phyloP scores from a whole-genome alignment of 345 rosid species.

The Bruguiera sexangula region DNA sequence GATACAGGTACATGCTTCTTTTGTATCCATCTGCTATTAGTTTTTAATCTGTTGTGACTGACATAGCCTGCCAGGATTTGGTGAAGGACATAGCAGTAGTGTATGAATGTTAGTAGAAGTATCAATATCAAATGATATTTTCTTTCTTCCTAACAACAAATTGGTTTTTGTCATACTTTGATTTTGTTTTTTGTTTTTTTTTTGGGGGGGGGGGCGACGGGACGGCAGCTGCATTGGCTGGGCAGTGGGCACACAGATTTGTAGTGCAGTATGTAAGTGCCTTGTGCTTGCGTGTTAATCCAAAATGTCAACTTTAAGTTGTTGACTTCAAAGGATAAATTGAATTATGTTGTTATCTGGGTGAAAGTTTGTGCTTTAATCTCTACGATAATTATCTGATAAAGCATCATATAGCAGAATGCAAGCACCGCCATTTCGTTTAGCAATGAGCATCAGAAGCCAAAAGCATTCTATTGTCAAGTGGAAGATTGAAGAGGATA shows the following conservation, averaged over 20 bases:
- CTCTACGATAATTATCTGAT: too few species aligned
- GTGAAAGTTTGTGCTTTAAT: too few species aligned
- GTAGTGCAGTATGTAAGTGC: background rate
- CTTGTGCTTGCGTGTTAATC: background rate
- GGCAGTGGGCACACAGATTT: background rate
- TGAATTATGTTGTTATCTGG: too few species aligned
- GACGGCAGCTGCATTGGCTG: background rate
- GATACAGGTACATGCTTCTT: slow-evolving; percentile 63
- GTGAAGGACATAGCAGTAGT: background rate
- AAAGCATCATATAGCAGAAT: too few species aligned
- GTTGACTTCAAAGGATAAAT: too few species aligned
- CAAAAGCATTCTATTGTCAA: too few species aligned
- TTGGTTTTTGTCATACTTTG: background rate
- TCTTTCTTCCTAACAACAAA: background rate
- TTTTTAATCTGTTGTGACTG: background rate
- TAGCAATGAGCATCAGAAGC: too few species aligned
- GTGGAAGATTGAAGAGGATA: too few species aligned
- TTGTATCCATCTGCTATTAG: background rate
- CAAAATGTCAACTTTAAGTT: too few species aligned
- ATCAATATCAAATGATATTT: background rate
- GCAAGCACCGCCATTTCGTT: too few species aligned
- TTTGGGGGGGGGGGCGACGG: too few species aligned
- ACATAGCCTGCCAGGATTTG: background rate
- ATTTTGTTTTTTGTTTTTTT: background rate
- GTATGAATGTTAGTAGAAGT: background rate